phyloP scores from a whole-genome alignment of 2,329 filamentous ascomycete species.

The Exophiala phaeomuriformis region DNA sequence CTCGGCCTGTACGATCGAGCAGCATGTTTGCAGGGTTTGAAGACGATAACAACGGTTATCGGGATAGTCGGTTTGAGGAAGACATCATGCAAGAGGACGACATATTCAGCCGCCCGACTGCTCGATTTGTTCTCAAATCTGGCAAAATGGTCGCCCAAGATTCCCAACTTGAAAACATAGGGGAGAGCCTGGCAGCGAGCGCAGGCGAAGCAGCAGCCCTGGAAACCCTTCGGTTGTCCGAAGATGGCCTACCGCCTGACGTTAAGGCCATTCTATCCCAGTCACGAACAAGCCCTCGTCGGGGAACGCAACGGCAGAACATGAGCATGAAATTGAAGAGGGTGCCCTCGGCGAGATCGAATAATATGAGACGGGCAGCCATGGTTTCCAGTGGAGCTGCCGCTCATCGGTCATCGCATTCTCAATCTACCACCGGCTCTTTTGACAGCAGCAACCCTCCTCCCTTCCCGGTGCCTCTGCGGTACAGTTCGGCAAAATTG shows the following conservation, averaged over 20 bases:
- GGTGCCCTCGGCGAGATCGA: slow-evolving; percentile 37
- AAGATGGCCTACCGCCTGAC: slow-evolving; percentile 23
- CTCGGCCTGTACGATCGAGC: slow-evolving; percentile 67
- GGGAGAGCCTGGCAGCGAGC: slow-evolving; percentile 24
- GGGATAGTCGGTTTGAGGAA: slow-evolving; percentile 22
- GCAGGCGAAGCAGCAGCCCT: slow-evolving; percentile 22
- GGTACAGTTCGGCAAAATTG: slow-evolving; percentile 76
- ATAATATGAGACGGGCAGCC: slow-evolving; percentile 66
- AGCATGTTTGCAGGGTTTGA: slow-evolving; percentile 80
- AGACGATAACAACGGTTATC: slow-evolving; percentile 53
- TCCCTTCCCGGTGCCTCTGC: slow-evolving; percentile 84
- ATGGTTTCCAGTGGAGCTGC: slow-evolving; percentile 73
- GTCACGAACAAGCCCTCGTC: slow-evolving; percentile 13
- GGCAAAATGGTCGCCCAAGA: slow-evolving; percentile 38
- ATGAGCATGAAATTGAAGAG: slow-evolving; percentile 21
- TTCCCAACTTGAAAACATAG: slow-evolving; percentile 34
- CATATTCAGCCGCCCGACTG: slow-evolving; percentile 40
- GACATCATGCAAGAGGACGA: slow-evolving; percentile 37
- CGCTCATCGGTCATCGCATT: slow-evolving; percentile 59
- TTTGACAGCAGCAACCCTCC: slow-evolving; percentile 47
- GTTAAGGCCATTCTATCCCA: slow-evolving; percentile 20
- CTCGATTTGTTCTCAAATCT: slow-evolving; percentile 37
- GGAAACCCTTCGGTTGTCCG: slow-evolving; percentile 24
- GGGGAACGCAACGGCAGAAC: slow-evolving; percentile 12
- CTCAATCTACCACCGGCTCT: slow-evolving; percentile 42